phyloP scores from a whole-genome alignment of 2,329 filamentous ascomycete genomes.

The Colletotrichum tropicicola region DNA sequence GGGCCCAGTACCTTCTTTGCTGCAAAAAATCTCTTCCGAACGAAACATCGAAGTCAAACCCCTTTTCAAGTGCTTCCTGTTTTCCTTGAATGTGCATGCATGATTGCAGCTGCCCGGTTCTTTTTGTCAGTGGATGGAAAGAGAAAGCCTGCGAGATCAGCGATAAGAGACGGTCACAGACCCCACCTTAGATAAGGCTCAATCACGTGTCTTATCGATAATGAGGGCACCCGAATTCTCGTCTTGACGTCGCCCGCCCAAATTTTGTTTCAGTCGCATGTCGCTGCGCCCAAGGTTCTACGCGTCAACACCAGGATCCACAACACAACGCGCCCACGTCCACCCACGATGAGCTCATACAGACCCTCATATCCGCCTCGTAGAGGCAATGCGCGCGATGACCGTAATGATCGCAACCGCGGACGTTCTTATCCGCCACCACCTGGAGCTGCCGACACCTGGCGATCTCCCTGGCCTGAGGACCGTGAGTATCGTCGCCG shows the following conservation, averaged over 20 bases:
- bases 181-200: background rate
- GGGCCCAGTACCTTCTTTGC: too few relatives aligned
- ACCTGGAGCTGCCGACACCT: conserved; percentile 10
- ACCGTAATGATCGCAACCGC: conserved; percentile 11
- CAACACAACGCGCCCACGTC: conserved; percentile 21
- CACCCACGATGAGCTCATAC: conserved; percentile 29
- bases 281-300: conserved; percentile 6
- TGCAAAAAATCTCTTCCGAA: too few relatives aligned
- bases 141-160: background rate
- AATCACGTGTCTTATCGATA: conserved; percentile 27
- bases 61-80: too few relatives aligned
- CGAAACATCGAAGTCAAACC: too few relatives aligned
- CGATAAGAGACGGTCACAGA: background rate
- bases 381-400: conserved; percentile 13
- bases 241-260: conserved; percentile 15
- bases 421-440: conserved; percentile 12
- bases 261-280: conserved; percentile 9
- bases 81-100: background rate
- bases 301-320: conserved; percentile 30
- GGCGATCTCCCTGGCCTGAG: conserved; percentile 25
- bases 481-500: conserved; percentile 27
- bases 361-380: conserved; percentile 24
- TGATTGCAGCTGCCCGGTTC: background rate
- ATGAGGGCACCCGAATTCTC: conserved; percentile 16
- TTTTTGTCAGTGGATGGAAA: background rate